phyloP scores from a whole-genome alignment of 2,329 filamentous ascomycete species.

The Penicillium aurantiogriseum region DNA sequence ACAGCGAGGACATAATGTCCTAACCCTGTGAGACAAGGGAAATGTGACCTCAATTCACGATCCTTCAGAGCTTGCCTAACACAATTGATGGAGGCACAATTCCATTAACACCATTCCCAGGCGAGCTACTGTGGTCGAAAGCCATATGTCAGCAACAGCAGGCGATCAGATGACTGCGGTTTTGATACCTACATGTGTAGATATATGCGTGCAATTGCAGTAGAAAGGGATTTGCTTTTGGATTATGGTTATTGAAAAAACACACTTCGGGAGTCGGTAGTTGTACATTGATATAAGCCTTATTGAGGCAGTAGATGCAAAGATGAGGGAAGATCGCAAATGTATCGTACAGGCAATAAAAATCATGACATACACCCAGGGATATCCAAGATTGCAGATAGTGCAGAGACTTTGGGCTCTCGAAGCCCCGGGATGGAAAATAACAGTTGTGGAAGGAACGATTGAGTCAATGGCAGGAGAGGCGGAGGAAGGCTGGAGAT shows the following conservation, averaged over 20 bases:
- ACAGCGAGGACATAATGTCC: no score
- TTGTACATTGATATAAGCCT: slow-evolving; percentile 35
- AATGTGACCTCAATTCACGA: no score
- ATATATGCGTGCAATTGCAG: background rate
- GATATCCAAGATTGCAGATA: background rate
- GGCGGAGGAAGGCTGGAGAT: background rate
- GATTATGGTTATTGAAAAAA: background rate
- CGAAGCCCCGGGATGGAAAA: background rate
- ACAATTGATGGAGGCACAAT: no score
- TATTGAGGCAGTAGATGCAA: background rate
- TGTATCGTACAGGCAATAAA: slow-evolving; percentile 24
- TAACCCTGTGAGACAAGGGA: no score
- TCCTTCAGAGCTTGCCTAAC: no score
- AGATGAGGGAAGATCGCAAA: background rate
- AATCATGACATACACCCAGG: slow-evolving; percentile 12
- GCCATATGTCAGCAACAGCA: no score
- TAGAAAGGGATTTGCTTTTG: background rate
- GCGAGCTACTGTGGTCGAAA: no score
- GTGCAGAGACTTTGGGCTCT: background rate
- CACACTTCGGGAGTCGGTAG: slow-evolving; percentile 32
- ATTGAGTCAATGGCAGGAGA: no score
- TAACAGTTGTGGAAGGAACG: background rate
- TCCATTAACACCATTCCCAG: no score
- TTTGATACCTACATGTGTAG: no score
- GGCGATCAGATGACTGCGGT: no score